These are phyloP conservation scores for Aphanoascus verrucosus DNA, from an alignment of 2,329 filamentous ascomycete genomes.

Conservation along the genomic window DNA sequence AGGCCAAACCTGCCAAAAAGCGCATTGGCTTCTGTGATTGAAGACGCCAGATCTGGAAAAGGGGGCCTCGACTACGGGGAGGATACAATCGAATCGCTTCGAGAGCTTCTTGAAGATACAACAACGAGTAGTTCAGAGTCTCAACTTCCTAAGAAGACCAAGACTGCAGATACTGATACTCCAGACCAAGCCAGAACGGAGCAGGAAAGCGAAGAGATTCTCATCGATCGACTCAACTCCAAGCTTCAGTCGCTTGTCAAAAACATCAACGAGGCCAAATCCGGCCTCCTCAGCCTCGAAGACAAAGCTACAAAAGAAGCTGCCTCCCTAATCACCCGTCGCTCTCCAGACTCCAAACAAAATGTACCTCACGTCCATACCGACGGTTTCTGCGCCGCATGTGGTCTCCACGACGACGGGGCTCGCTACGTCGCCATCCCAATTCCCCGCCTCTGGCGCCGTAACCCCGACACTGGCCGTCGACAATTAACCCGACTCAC, in stretches of 20 bases:
- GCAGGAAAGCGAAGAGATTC: conserved; percentile 18
- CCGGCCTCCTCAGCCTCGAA: conserved; percentile 32
- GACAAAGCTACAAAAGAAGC: conserved; percentile 26
- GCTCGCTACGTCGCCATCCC: conserved; percentile 26
- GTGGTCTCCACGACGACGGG: conserved; percentile 21
- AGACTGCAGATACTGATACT: background rate
- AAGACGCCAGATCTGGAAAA: conserved; percentile 31
- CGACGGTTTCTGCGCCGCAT: conserved; percentile 19
- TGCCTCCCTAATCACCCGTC: conserved; percentile 14
- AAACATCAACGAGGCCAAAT: conserved; percentile 34
- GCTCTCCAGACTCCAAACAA: conserved; percentile 13
- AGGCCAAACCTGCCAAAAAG: conserved; percentile 35
- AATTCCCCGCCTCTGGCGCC: conserved; percentile 30
- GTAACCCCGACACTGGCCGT: conserved; percentile 21
- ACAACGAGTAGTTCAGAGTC: conserved; percentile 20
- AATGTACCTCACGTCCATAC: conserved; percentile 9
- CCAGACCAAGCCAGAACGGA: background rate
- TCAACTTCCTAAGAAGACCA: conserved; percentile 14
- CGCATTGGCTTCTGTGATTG: conserved; percentile 33
- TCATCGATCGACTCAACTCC: conserved; percentile 30
- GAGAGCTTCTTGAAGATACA: conserved; percentile 30
- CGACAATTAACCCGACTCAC: conserved; percentile 30
- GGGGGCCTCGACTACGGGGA: conserved; percentile 33
- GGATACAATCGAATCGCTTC: conserved; percentile 38
- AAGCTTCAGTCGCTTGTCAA: conserved; percentile 32